Base-by-base conservation (phyloP, 148 eudicot species). In the Drosera capensis region DNA sequence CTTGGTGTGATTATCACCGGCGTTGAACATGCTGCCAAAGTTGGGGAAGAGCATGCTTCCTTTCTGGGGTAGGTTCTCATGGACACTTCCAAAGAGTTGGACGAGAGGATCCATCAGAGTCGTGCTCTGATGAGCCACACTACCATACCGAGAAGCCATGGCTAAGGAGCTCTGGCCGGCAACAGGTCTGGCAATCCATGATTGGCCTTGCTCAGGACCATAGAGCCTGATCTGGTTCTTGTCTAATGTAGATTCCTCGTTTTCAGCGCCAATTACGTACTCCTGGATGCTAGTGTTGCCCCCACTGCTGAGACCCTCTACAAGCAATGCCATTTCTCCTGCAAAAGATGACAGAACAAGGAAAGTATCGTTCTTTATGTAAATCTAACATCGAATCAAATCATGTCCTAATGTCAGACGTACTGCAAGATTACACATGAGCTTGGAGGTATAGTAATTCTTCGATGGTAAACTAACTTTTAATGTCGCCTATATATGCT, bases 71-170 rank as follows among this genome's bases (percentile, higher is more conserved):
- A 71, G 47, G 48, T 70, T 79, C 66, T 82, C 96, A 13, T 87
- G 96, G 21, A 87, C 78, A 23, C 96, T 87, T n/a, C 94, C 96
- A 44, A 87, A 87, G 43, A 87, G 76, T 2, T 73, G 55, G 49
- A 87, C 94, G 29, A 66, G 54, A 14, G 96, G 94, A 45, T 86
- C 85, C 46, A 79, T 51, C 54, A 76, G 50, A n/a, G 60, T 23
- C 39, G 41, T 36, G 56, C 68, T 65, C 26, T 49, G 74, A 38
- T 46, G 62, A 3, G 74, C 75, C 85, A 76, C 58, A 53, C 71
- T 70, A 25, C 75, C 75, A 39, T 54, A 45, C 17, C 68, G 63
- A 16, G 75, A 87, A 36, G 36, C 71, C 49, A 72, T 44, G 26
- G 81, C 84, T 7, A 78, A 75, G 18, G 69, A 57, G 53, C 87